These are phyloP conservation scores for Pseudopyrenochaeta lycopersici DNA, from an alignment of 2,329 filamentous ascomycete species.

Conservation along the genomic window DNA sequence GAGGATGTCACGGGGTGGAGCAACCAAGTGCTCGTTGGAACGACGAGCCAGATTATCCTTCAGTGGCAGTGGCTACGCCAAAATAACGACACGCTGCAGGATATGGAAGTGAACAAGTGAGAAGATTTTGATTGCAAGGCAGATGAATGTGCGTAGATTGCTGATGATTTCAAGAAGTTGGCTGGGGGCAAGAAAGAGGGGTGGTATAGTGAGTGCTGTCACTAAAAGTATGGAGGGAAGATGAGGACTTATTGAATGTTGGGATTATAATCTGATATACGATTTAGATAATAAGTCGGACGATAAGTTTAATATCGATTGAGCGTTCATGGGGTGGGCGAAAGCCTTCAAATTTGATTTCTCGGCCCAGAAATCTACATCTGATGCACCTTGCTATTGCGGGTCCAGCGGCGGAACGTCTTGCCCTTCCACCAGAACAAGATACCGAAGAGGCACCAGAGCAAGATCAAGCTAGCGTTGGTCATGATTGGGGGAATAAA, in stretches of 20 bases:
- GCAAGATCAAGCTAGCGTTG: constrained; percentile 62
- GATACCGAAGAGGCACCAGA: constrained; percentile 65
- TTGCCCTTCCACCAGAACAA: constrained; percentile 68
- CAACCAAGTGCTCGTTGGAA: constrained; percentile 9
- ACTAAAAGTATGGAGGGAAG: not conserved
- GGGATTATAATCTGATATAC: constrained; percentile 6
- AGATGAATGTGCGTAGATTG: constrained; percentile 39
- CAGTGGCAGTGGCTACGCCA: constrained; percentile 42
- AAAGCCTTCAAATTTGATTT: not conserved
- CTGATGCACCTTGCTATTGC: constrained; percentile 63
- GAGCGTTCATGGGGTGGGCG: not conserved
- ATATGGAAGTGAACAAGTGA: constrained; percentile 35
- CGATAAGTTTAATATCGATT: not conserved
- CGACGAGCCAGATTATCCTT: constrained; percentile 20
- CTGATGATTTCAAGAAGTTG: constrained; percentile 18
- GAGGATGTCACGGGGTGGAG: constrained; percentile 27
- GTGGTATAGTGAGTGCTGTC: not conserved
- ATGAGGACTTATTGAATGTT: too few relatives aligned
- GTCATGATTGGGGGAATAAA: constrained; percentile 67
- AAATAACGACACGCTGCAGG: constrained; percentile 31
- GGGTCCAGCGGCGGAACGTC: constrained; percentile 65
- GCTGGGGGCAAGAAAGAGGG: not conserved
- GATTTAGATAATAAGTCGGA: not conserved
- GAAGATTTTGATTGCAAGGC: constrained; percentile 31
- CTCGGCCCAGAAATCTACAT: constrained; percentile 45